A percentile compares a stretch with the other conserved stretches of the same genome.
Conservation (phyloP, 176 grass and related monocot species). For the Musa itinerans region DNA sequence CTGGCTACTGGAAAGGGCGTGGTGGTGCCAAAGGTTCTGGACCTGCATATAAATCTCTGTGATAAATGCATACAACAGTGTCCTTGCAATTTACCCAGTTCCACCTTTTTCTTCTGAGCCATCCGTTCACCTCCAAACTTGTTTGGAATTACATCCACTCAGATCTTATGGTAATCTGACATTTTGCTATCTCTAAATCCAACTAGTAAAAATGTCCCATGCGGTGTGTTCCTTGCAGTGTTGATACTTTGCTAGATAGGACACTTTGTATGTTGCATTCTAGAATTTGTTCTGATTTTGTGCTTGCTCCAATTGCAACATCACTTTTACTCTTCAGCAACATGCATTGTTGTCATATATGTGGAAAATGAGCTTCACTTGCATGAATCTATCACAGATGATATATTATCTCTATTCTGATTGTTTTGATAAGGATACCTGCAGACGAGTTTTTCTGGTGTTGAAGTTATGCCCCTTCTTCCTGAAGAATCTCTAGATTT, state of each 20-base stretch:
- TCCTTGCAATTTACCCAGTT: background rate
- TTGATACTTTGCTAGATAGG: background rate
- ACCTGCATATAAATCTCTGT: background rate
- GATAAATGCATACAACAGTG: background rate
- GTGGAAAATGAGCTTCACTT: background rate
- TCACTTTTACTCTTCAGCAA: background rate
- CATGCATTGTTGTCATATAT: background rate
- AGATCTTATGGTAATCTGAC: too few species aligned
- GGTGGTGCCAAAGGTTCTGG: background rate
- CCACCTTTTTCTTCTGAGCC: background rate
- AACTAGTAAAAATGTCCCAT: background rate
- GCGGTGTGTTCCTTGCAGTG: background rate
- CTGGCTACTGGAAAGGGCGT: background rate
- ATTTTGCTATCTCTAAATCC: background rate
- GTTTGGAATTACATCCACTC: background rate
- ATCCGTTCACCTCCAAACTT: background rate
- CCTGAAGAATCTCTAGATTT: constrained; percentile 70
- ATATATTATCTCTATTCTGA: background rate
- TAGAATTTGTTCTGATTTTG: background rate
- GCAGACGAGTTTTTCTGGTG: constrained; percentile 91
- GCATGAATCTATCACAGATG: background rate
- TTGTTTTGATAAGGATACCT: constrained; percentile 12
- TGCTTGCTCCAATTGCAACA: background rate
- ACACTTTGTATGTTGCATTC: background rate
- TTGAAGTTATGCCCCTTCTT: constrained; percentile 93